Conservation (phyloP, 176 grass and related monocot genomes). For the Zea mays region DNA sequence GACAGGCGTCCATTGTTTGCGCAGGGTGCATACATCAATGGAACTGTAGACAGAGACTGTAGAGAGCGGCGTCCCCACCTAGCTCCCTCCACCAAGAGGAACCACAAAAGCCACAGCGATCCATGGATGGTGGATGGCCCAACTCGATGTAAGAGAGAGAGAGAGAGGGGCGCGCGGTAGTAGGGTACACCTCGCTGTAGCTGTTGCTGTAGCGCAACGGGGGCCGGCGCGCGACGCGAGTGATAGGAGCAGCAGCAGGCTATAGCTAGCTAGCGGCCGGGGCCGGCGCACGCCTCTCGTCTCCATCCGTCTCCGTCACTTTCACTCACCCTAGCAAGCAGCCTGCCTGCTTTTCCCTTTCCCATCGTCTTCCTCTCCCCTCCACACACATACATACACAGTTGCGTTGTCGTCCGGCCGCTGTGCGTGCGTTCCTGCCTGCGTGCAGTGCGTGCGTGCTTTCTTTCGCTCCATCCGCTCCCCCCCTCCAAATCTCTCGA, state of each 20-base stretch:
- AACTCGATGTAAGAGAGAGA: no score
- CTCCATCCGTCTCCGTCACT: background rate
- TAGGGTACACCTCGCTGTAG: no score
- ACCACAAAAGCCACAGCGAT: constrained; percentile 31
- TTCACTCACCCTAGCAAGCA: background rate
- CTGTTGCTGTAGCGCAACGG: no score
- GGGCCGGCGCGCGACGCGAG: no score
- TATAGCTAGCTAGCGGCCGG: no score
- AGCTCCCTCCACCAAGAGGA: no score
- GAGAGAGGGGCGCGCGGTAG: no score
- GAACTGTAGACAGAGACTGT: constrained; percentile 35
- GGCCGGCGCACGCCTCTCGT: no score
- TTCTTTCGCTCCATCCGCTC: background rate
- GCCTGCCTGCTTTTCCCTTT: background rate
- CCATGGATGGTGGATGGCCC: no score
- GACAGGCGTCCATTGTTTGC: background rate
- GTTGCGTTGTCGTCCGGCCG: background rate
- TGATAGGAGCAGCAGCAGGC: no score
- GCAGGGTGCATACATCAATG: constrained; percentile 19
- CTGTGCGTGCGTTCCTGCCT: background rate
- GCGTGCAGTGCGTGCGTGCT: background rate
- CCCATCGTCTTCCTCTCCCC: constrained; percentile 8
- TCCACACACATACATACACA: constrained; percentile 21
- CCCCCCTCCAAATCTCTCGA: background rate
- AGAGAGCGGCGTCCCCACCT: background rate